phyloP scores from a whole-genome alignment of 2,329 filamentous ascomycete genomes.

The Venturia asperata region DNA sequence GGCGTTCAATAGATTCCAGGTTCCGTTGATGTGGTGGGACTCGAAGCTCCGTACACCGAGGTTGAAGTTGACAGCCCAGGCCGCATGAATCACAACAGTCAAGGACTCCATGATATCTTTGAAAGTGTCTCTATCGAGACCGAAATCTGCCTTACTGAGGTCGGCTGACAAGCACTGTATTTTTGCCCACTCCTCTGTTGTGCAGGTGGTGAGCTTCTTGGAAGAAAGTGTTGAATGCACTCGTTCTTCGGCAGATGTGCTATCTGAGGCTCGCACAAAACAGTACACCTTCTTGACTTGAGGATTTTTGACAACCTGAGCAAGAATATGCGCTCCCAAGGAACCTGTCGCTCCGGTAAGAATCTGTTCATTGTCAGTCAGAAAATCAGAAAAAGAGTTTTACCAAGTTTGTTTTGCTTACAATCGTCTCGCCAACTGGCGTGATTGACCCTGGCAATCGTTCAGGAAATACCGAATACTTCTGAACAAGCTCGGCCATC shows the following conservation, averaged over 20 bases:
- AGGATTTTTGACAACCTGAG: constrained; percentile 28
- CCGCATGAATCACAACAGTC: constrained; percentile 44
- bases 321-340: constrained; percentile 53
- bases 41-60: constrained; percentile 46
- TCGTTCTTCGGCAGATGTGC: constrained; percentile 28
- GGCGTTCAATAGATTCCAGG: constrained; percentile 8
- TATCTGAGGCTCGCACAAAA: constrained; percentile 42
- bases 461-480: constrained; percentile 35
- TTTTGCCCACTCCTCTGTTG: neutral
- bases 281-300: constrained; percentile 42
- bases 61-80: constrained; percentile 54
- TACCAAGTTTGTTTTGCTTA: neutral
- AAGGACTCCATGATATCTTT: constrained; percentile 26
- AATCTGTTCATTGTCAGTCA: constrained; percentile 28
- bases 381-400: neutral
- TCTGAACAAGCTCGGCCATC: constrained; percentile 43
- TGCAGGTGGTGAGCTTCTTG: neutral
- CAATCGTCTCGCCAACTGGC: constrained; percentile 28
- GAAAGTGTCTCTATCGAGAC: constrained; percentile 23
- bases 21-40: constrained; percentile 35
- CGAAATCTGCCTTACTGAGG: constrained; percentile 11
- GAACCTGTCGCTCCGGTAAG: constrained; percentile 58
- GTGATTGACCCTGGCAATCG: constrained; percentile 9
- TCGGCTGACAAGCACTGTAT: neutral
- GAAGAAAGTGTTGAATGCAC: constrained; percentile 2